Evolutionary conservation across 148 eudicot genomes (phyloP).

Genomic region (Bassia scoparia): DNA sequence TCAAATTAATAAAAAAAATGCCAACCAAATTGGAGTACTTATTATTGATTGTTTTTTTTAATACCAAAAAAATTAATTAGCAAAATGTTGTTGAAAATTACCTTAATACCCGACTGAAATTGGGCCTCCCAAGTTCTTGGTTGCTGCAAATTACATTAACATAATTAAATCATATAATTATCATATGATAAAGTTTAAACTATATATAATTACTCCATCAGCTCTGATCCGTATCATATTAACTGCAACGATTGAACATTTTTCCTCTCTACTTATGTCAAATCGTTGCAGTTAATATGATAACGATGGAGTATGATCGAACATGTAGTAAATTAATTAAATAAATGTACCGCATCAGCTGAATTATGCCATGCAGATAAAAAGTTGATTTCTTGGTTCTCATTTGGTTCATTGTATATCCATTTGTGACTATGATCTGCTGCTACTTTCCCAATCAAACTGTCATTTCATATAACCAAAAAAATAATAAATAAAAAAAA

Average conservation of each 20-base stretch:
- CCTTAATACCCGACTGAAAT: conserved; percentile 98
- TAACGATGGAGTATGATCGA: too few species aligned
- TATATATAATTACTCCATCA: too few species aligned
- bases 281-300: too few species aligned
- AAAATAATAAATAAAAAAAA: too few species aligned
- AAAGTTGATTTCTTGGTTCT: conserved; percentile 83
- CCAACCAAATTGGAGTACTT: background rate
- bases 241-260: too few species aligned
- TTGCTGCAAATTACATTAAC: conserved; percentile 55
- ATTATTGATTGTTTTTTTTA: too few species aligned
- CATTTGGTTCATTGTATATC: conserved; percentile 85
- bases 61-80: too few species aligned
- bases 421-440: conserved; percentile 96
- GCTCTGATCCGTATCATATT: too few species aligned
- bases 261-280: too few species aligned
- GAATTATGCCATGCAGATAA: conserved; percentile 95
- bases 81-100: conserved; percentile 20
- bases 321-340: too few species aligned
- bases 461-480: conserved; percentile 24
- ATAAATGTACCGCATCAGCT: conserved; percentile 60
- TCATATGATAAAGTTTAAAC: too few species aligned
- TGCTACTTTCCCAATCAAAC: conserved; percentile 94
- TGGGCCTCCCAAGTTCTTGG: conserved; percentile 99
- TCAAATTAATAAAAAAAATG: too few species aligned
- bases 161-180: background rate